Evolutionary conservation across 306 rosid genomes (phyloP).

Genomic region (Castanea sativa): DNA sequence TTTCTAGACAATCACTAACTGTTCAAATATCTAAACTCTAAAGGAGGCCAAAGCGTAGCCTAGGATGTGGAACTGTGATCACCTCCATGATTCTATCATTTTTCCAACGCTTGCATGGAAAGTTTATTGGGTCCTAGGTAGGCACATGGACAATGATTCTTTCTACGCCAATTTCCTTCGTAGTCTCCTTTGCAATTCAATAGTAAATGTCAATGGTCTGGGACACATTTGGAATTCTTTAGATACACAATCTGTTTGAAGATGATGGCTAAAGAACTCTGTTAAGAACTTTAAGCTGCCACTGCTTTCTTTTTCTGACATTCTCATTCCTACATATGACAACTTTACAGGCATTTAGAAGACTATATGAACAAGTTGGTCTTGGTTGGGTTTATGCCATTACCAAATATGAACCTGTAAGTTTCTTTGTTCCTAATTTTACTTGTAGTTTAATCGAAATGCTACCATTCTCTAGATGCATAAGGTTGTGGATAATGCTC

Average conservation of each 20-base stretch:
- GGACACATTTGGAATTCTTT: background rate
- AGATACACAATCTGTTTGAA: background rate
- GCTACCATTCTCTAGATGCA: too few species aligned
- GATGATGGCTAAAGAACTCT: background rate
- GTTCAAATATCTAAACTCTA: background rate
- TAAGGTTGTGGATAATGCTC: too few species aligned
- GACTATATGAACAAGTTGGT: too few species aligned
- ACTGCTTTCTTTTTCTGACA: background rate
- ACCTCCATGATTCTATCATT: background rate
- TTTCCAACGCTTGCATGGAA: background rate
- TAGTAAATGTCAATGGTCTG: background rate
- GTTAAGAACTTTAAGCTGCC: background rate
- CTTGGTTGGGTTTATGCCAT: too few species aligned
- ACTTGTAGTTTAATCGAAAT: too few species aligned
- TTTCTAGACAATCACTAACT: background rate
- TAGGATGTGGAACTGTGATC: background rate
- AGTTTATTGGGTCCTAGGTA: background rate
- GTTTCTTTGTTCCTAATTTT: too few species aligned
- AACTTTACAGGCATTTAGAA: background rate
- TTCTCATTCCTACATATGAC: conserved; percentile 3
- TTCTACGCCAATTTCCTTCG: background rate
- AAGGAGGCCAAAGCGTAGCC: background rate
- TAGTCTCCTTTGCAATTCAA: background rate
- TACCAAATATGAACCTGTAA: too few species aligned
- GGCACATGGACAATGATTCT: background rate